Evolutionary conservation across 768 basidiomycete genomes (phyloP).

Genomic region (Cystoderma amianthinum): DNA sequence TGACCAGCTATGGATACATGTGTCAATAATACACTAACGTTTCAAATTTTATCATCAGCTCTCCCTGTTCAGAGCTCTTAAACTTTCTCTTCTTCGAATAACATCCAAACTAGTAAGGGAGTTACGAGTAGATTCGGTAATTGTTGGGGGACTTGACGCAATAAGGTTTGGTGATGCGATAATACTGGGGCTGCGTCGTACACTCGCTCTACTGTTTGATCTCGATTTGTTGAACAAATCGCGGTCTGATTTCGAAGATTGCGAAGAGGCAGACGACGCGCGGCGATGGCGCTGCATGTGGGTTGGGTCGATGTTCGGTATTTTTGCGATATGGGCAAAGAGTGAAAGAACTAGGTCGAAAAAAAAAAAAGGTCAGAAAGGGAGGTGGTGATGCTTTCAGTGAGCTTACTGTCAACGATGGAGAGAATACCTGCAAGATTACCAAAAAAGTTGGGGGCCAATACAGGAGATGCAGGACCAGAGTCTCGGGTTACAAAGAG

Average conservation of each 20-base stretch:
- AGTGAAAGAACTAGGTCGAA: constrained; percentile 57
- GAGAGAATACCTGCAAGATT: constrained; percentile 74
- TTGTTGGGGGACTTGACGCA: constrained; percentile 19
- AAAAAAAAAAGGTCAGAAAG: constrained; percentile 2
- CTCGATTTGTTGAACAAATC: constrained; percentile 30
- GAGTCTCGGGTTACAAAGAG: constrained; percentile 72
- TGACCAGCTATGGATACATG: no score
- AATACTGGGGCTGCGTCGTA: constrained; percentile 24
- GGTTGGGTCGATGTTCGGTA: constrained; percentile 70
- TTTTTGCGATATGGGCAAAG: constrained; percentile 69
- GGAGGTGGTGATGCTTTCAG: not conserved
- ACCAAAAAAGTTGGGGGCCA: constrained; percentile 32
- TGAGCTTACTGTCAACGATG: constrained; percentile 65
- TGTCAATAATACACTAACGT: no score
- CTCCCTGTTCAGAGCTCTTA: not conserved
- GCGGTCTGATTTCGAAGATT: constrained; percentile 36
- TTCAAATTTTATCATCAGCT: no score
- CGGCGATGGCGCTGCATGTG: constrained; percentile 76
- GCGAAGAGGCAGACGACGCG: constrained; percentile 66
- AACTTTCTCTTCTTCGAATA: not conserved
- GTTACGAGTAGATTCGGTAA: constrained; percentile 17
- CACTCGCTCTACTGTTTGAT: constrained; percentile 32
- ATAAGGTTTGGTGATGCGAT: constrained; percentile 3
- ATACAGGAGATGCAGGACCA: constrained; percentile 40
- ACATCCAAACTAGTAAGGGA: not conserved